Evolutionary conservation across 371 early-diverging fungal species (phyloP).

Genomic region (Mucor velutinosus): DNA sequence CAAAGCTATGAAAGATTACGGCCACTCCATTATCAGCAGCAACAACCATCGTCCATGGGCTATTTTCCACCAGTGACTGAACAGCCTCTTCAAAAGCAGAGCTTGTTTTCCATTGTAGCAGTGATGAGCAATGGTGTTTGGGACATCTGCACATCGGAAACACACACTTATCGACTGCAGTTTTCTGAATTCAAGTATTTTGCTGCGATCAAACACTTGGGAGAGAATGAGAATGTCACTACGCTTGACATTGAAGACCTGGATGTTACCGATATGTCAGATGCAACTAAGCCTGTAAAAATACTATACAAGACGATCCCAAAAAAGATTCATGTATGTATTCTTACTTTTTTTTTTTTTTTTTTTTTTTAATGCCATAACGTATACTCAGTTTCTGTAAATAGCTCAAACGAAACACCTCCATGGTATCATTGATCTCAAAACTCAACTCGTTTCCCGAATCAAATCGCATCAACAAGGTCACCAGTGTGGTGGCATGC

Average conservation of each 20-base stretch:
- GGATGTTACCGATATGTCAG: conserved; percentile 44
- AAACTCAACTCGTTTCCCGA: conserved; percentile 41
- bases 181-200: conserved; percentile 62
- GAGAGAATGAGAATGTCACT: conserved; percentile 56
- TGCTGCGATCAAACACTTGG: conserved; percentile 59
- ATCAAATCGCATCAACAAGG: conserved; percentile 50
- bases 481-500: conserved; percentile 52
- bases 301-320: conserved; percentile 55
- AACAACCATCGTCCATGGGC: neutral
- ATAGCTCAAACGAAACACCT: conserved; percentile 36
- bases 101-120: conserved; percentile 37
- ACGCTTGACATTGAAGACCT: conserved; percentile 62
- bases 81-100: conserved; percentile 10
- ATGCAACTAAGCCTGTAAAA: conserved; percentile 18
- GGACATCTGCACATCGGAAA: conserved; percentile 29
- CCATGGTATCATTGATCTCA: conserved; percentile 60
- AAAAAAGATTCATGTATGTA: conserved; percentile 52
- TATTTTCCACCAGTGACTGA: neutral
- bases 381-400: neutral
- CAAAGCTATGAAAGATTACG: conserved; percentile 35
- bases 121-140: conserved; percentile 45
- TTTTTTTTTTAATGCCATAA: too few species aligned
- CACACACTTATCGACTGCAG: conserved; percentile 42
- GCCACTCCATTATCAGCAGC: neutral
- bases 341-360: too few species aligned